Base-by-base conservation (phyloP, 2,329 filamentous ascomycete species). In the Parastagonospora avenae region DNA sequence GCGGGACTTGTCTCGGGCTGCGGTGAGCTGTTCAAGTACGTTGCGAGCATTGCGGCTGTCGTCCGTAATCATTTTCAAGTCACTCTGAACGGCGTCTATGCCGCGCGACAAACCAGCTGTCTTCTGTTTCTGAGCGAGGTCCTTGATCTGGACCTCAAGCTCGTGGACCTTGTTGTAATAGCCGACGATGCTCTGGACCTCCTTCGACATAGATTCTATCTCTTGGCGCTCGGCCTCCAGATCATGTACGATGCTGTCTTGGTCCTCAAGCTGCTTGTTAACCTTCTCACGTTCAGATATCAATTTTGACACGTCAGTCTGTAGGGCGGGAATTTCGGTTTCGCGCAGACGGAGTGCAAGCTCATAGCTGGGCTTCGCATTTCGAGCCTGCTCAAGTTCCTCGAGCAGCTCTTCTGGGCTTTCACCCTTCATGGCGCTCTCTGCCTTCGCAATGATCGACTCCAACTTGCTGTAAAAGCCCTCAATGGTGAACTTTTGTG, bases 71-170 rank as follows among this genome's bases (percentile, higher is more conserved):
- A 78, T 75, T 41, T 85, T 85, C 54, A 92, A 84, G 41, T 92
- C 84, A 46, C 90, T 86, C 62, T 94, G 89, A 46, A 97, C 92
- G 59, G 94, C 90, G 46, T 96, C 90, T 6, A 91, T 82, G 28
- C 89, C 90, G 55, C 90, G 85, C 11, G 84, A 82, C 8, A 81
- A 73, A 10, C 84, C 83, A 24, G 82, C 80, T 11, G 87, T 84
- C 64, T 88, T 85, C 67, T 97, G 89, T 60, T 92, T 91, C 8
- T 86, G 85, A 50, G 85, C 80, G 42, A 96, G 83, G 46, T 89
- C 85, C 48, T 88, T 80, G 42, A 97, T 88, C 70, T 96, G 89
- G 33, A 77, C 76, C 63, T 90, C 84, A 4, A 90, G 85, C 32
- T 87, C 86, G 40, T 80, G 79, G 52, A 93, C 89, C 38, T 96